Base-by-base conservation (phyloP, 352 stramenopile genomes). In the Pythium aquatile region DNA sequence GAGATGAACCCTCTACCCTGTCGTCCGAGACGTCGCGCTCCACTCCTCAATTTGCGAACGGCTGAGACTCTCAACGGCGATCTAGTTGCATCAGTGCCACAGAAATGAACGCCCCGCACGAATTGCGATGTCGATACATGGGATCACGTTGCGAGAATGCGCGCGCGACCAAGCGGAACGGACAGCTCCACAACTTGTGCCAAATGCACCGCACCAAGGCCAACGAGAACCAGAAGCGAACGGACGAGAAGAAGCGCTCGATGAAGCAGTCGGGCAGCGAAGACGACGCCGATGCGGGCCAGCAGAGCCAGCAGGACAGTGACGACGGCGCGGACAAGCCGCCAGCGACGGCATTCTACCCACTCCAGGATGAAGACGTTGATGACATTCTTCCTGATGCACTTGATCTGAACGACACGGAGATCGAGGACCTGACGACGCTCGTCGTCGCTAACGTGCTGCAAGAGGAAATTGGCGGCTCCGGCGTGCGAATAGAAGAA, bases 221-320 rank as follows among this genome's bases (percentile, higher is more conserved):
- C 37, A 79, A 89, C 64, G 67, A 77, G 49, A 88, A 90, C 71
- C 83, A 92, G 68, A 80, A 80, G 17, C 66, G 66, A 1, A 74
- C 78, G 3, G 74, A 90, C 52, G 63, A 70, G 10, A 64, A 61
- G 39, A 62, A 61, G 60, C 35, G 44, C 20, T 37, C 40, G 20
- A 26, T 42, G 26, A 54, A 53, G n/a, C 44, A 39, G 1, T 56
- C 53, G 8, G 60, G 53, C 29, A 66, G 52, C 40, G 51, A 55
- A 20, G 60, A 61, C 8, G 40, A 55, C 13, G 52, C 29, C 4
- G 52, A 60, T 35, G 59, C 46, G 16, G 49, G 42, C 35, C 57
- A 56, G 11, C 44, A 63, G 8, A 39, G 5, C 8, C 57, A 63
- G 24, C 44, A 28, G 10, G 24, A 51, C 28, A 16, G 37, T 8